Evolutionary conservation across 139 green algal species (phyloP), one percentile per base, ranked within the genome.

Genomic region (Picocystis salinarum): DNA sequence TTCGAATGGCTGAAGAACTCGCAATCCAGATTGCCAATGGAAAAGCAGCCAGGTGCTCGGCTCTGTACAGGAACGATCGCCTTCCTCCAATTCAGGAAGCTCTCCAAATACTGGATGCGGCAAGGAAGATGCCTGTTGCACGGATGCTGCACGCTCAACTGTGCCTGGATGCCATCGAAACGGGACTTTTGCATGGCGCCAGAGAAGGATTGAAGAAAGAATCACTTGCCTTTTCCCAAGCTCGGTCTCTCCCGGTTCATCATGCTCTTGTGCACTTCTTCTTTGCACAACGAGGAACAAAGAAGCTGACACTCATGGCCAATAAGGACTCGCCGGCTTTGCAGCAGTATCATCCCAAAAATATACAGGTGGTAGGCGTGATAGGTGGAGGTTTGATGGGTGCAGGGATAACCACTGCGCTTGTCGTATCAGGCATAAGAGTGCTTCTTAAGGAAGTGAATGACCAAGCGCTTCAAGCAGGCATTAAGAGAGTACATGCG

Each of bases 401-500:
- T 29, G 79, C 55, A 42, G 88, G 88, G 56, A 99, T 99, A 49
- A 71, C 68, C 26, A 96, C 88, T 1, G 83, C 88, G 1, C 61
- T 79, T 28, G 55, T 76, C 36, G 52, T 91, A 28, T 61, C 66
- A 4, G 79, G 80, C 22, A 52, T 82, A 3, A 30, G 73, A 3
- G 85, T 92, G 6, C 22, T 95, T 23, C 65, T 99, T 7, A 99
- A 99, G 71, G 89, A 99, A 56, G 67, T 99, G 59, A 95, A 96
- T 66, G 62, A 92, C 50, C 68, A 82, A 63, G 94, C 93, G 49
- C 66, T 98, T 22, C 64, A 93, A 20, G 70, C 48, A n/a, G 89
- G 89, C 4, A 22, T 99, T 53, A 10, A 7, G 7, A 44, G 56
- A 49, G 1, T 74, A 87, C 47, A 73, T 33, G 46, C 46, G 31